Evolutionary conservation across 2,329 filamentous ascomycete genomes (phyloP), one percentile per base, ranked within the genome.

Genomic region (Calonectria honghensis): DNA sequence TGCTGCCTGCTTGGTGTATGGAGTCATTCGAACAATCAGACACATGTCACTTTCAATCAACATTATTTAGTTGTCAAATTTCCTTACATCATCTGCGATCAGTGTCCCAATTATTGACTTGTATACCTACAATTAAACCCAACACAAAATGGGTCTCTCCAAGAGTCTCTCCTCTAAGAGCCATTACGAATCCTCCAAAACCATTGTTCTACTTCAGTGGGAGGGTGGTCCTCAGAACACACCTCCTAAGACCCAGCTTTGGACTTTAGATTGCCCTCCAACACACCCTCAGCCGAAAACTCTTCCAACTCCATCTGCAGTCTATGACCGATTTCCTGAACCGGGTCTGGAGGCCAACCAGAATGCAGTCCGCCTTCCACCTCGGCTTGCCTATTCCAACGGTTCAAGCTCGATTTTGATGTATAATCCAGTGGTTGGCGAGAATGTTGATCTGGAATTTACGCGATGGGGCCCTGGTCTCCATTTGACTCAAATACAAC

Each of bases 151-250:
- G 57, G 57, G 57, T 20, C 14, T 63, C 14, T 29, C 57, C 16
- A 63, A 41, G 57, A 35, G 57, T 20, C 14, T 63, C 14, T 29
- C 57, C 16, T 63, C 57, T 14, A 63, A 63, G 57, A 10, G 11
- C n/a, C 24, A 41, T 18, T 35, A 32, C 31, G 57, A 70, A 13
- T n/a, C 27, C n/a, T 6, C 61, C 32, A 61, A 52, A 29, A 35
- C 37, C 14, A 72, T 72, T n/a, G 51, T 72, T 7, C 14, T 72
- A n/a, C 63, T 72, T n/a, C 35, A 72, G 39, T 72, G 61, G 70
- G 18, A 67, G 27, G 32, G 13, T 13, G 31, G 18, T 29, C 5
- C 31, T 4, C 29, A 61, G 39, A 24, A 13, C 4, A 7, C 29
- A 14, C 14, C 59, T 31, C 69, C 59, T 10, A 16, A 6, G 13